Conservation (phyloP, 2,329 filamentous ascomycete species). For the Fusarium begoniae region DNA sequence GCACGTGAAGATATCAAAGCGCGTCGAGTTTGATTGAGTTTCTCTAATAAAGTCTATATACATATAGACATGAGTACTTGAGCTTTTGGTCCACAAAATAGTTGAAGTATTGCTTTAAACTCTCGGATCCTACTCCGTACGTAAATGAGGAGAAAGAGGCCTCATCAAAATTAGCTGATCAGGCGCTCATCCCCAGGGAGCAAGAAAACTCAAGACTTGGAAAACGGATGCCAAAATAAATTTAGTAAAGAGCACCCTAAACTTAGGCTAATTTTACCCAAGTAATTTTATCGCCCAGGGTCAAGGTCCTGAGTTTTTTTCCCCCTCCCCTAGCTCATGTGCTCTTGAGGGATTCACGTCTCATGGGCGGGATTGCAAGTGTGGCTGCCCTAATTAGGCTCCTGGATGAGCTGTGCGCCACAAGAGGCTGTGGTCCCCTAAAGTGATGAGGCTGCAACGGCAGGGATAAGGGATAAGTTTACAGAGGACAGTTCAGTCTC, state of each 20-base stretch:
- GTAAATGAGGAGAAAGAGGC: conserved; percentile 1
- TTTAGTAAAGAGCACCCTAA: too few species aligned
- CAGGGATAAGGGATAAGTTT: not conserved
- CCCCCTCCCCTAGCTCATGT: not conserved
- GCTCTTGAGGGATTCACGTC: conserved; percentile 2
- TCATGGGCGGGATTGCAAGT: not conserved
- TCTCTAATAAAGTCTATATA: not conserved
- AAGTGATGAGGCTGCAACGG: conserved; percentile 32
- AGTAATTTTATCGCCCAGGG: too few species aligned
- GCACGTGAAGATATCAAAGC: not conserved
- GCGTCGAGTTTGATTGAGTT: not conserved
- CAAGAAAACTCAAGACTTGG: too few species aligned
- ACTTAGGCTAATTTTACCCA: too few species aligned
- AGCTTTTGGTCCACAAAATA: not conserved
- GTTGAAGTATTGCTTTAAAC: not conserved
- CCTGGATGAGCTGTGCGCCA: not conserved
- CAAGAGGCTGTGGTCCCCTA: conserved; percentile 22
- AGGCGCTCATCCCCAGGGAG: not conserved
- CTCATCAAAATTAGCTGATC: conserved; percentile 24
- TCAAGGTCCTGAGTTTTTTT: too few species aligned
- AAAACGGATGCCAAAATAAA: too few species aligned
- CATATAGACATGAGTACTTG: not conserved
- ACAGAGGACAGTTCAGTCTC: conserved; percentile 34
- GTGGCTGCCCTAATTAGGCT: conserved; percentile 33
- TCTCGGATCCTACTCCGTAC: not conserved